Base-by-base conservation (phyloP, 2,329 filamentous ascomycete species). In the Drechmeria coniospora region DNA sequence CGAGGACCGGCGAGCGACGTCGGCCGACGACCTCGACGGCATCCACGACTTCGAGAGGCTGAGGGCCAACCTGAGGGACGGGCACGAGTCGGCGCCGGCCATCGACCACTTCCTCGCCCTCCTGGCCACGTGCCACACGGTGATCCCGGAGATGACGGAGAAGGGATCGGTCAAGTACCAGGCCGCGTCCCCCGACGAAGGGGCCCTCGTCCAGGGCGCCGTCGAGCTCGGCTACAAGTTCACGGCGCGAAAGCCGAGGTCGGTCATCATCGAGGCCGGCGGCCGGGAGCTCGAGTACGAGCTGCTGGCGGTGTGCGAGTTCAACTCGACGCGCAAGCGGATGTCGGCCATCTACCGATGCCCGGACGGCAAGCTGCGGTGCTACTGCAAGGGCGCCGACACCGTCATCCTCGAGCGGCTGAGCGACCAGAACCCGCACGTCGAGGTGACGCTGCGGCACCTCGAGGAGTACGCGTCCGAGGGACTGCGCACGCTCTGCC, bases 401-500 rank as follows among this genome's bases (percentile, higher is more conserved):
- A 98, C 90, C 2, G 90, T 98, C 27, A 98, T 98, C 40, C 59
- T 98, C 29, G 92, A 98, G 51, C 79, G 92, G 13, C 63, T 98
- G 10, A 74, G 76, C 37, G 68, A 79, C 22, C 70, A 90, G 39
- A 92, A 92, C 44, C 79, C 81, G 1, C 79, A 82, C 37, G 79
- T 92, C 2, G 90, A 98, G 47, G 61, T 68, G n/a, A 98, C 90
- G 1, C 60, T 95, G 36, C 75, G 84, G 31, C 92, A 98, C 51
- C 65, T 98, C n/a, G 92, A 98, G 54, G 92, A 98, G 46, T 98
- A 98, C 50, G 90, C 90, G 6, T 92, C 87, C 0, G 90, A 98
- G 42, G 92, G 90, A 52, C 64, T 98, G 28, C 79, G 90, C 43
- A 98, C 90, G 5, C 69, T 98, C 10, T 98, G 92, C 56, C 61